A percentile compares a stretch with the other conserved stretches of the same genome.
Evolutionary conservation across 305 asterid species (phyloP).

Genomic region (Fraxinus xanthoxyloides): DNA sequence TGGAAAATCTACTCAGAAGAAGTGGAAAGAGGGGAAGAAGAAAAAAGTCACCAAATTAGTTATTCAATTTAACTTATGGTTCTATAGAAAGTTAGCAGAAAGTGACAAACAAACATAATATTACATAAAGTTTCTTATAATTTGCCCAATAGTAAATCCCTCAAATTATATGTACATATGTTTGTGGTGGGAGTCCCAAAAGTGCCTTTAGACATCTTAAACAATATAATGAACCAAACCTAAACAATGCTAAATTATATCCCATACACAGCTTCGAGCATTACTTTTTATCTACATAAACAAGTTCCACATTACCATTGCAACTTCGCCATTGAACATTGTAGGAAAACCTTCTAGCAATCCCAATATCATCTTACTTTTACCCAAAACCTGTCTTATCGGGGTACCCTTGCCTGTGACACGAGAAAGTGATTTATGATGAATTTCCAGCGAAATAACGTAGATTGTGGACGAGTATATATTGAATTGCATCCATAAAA

Average conservation of each 20-base stretch:
- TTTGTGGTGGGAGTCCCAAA: not conserved
- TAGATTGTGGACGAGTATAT: not conserved
- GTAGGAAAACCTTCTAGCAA: slow-evolving; percentile 91
- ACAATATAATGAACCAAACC: not conserved
- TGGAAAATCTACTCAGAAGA: not conserved
- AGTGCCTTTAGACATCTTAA: not conserved
- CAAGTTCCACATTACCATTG: slow-evolving; percentile 54
- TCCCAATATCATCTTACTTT: slow-evolving; percentile 82
- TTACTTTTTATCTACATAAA: not conserved
- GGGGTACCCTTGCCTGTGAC: slow-evolving; percentile 71
- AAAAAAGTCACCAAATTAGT: not conserved
- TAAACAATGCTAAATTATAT: not conserved
- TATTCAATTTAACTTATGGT: not conserved
- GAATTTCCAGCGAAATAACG: slow-evolving; percentile 2
- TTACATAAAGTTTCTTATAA: not conserved
- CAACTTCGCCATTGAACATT: slow-evolving; percentile 85
- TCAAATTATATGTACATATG: not conserved
- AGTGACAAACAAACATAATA: not conserved
- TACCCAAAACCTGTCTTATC: slow-evolving; percentile 77
- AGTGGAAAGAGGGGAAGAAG: not conserved
- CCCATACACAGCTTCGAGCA: not conserved
- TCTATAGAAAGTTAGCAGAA: not conserved
- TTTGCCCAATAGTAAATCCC: not conserved
- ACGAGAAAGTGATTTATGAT: slow-evolving; percentile 5
- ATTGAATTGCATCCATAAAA: not conserved